A percentile compares a stretch with the other conserved stretches of the same genome.
Conservation (phyloP, 2,329 filamentous ascomycete species). For the Fusarium drepaniforme region DNA sequence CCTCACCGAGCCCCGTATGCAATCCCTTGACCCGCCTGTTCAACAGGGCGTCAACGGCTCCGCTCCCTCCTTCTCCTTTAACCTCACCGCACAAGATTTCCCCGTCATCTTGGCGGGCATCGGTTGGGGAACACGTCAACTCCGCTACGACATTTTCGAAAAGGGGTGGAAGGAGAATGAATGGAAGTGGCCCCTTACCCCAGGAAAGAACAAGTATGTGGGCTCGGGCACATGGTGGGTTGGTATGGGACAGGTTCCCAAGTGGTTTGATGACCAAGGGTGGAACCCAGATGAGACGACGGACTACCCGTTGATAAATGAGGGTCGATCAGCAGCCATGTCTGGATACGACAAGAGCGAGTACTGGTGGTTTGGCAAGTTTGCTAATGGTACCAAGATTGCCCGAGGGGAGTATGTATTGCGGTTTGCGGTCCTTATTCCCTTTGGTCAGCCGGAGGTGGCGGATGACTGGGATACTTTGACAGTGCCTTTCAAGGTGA, state of each 20-base stretch:
- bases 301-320: neutral
- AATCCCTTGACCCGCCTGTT: neutral
- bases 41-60: neutral
- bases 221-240: conserved; percentile 14
- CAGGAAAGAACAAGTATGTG: conserved; percentile 12
- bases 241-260: neutral
- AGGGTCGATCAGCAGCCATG: neutral
- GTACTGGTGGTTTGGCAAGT: conserved; percentile 10
- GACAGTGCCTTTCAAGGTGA: neutral
- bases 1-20: neutral
- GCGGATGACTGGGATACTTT: neutral
- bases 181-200: conserved; percentile 18
- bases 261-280: neutral
- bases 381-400: conserved; percentile 4
- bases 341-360: neutral
- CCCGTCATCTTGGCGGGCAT: conserved; percentile 28
- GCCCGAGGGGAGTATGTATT: neutral
- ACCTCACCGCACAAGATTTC: conserved; percentile 42
- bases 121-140: conserved; percentile 38
- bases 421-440: neutral
- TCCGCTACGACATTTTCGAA: conserved; percentile 37
- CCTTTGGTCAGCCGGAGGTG: neutral
- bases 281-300: neutral
- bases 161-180: conserved; percentile 1
- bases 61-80: conserved; percentile 63